Evolutionary conservation across 2,329 filamentous ascomycete species (phyloP).

Genomic region (Aspergillus fumigatus): DNA sequence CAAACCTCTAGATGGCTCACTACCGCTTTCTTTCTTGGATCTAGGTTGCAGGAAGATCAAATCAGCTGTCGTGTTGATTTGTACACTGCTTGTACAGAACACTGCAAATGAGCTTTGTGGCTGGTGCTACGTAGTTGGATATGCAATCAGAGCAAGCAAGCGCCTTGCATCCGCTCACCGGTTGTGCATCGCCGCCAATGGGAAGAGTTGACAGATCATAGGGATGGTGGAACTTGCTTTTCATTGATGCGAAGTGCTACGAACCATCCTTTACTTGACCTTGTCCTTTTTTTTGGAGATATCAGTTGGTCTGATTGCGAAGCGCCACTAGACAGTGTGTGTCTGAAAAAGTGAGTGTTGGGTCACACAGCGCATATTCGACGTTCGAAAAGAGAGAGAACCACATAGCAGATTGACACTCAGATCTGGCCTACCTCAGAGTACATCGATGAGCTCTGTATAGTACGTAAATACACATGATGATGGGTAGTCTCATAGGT

Average conservation of each 20-base stretch:
- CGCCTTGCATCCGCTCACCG: conserved; percentile 3
- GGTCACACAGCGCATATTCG: conserved; percentile 6
- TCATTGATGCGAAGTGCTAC: neutral
- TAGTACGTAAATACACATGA: neutral
- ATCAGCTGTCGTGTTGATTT: neutral
- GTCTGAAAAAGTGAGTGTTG: neutral
- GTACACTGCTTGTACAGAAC: neutral
- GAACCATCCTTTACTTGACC: neutral
- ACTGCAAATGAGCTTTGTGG: neutral
- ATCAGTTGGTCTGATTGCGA: conserved; percentile 13
- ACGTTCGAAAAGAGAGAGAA: neutral
- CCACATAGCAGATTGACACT: neutral
- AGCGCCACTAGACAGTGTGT: conserved; percentile 10
- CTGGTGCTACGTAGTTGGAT: neutral
- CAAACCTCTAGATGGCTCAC: too few relatives aligned
- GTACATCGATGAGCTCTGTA: neutral
- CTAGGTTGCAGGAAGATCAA: neutral
- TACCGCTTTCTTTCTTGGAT: too few relatives aligned
- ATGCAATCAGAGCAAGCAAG: neutral
- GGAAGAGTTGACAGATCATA: neutral
- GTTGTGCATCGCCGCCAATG: neutral
- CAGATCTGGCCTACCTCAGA: neutral
- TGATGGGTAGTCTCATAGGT: neutral
- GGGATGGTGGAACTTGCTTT: neutral
- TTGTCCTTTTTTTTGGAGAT: neutral